A percentile compares a stretch with the other conserved stretches of the same genome.
phyloP scores from a whole-genome alignment of 2,329 filamentous ascomycete genomes.

The Talaromyces marneffei region DNA sequence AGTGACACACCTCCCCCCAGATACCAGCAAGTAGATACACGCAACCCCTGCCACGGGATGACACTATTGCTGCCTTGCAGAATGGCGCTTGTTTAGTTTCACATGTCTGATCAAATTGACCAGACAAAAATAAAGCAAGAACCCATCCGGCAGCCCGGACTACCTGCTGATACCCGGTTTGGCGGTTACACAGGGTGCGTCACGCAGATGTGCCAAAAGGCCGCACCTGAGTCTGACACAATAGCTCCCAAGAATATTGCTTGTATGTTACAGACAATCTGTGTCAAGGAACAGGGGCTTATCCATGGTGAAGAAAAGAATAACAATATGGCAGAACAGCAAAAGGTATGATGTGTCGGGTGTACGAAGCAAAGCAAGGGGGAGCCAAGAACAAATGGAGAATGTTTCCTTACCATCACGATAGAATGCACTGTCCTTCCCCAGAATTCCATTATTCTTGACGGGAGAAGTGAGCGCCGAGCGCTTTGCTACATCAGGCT shows the following conservation, averaged over 20 bases:
- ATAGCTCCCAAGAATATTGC: not conserved
- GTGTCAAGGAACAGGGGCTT: not conserved
- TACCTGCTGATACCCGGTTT: not conserved
- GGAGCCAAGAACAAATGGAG: not conserved
- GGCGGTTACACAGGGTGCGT: conserved; percentile 3
- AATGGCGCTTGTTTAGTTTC: too few species aligned
- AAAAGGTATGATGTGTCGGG: not conserved
- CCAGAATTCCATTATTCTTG: conserved; percentile 18
- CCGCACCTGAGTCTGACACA: not conserved
- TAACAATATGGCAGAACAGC: not conserved
- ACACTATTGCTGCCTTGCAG: not conserved
- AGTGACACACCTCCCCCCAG: not conserved
- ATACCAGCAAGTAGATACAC: not conserved
- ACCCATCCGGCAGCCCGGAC: not conserved
- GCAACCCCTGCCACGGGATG: not conserved
- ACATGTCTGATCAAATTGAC: not conserved
- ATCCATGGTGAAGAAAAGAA: not conserved
- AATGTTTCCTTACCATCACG: conserved; percentile 25
- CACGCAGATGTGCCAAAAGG: not conserved
- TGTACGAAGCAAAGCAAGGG: not conserved
- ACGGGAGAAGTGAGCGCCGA: conserved; percentile 20
- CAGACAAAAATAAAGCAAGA: not conserved
- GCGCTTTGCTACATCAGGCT: conserved; percentile 20
- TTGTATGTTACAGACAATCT: not conserved
- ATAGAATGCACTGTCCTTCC: conserved; percentile 19